Conservation (phyloP, 2,329 filamentous ascomycete genomes). For the Ascochyta koolunga region DNA sequence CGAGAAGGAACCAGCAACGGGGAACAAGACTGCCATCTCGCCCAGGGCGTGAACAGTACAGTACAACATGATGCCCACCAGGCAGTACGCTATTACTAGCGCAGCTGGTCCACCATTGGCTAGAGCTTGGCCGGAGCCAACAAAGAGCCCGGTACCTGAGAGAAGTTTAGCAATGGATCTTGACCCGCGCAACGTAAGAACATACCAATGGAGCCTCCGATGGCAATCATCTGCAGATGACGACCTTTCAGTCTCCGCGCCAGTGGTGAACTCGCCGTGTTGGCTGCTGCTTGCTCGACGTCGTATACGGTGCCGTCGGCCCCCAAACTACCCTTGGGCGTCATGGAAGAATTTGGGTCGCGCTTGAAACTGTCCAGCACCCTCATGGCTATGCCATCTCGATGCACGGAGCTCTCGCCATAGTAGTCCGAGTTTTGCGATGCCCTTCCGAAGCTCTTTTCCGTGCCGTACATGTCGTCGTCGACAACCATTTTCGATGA, state of each 20-base stretch:
- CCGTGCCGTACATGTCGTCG: conserved; percentile 47
- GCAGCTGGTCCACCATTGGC: conserved; percentile 48
- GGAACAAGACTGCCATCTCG: conserved; percentile 88
- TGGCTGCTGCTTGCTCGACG: conserved; percentile 65
- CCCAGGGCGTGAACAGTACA: conserved; percentile 91
- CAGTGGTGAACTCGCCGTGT: conserved; percentile 75
- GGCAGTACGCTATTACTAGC: conserved; percentile 48
- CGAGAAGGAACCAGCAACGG: conserved; percentile 89
- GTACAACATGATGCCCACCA: conserved; percentile 87
- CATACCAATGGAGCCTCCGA: conserved; percentile 79
- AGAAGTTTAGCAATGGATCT: conserved; percentile 21
- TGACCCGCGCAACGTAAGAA: conserved; percentile 3
- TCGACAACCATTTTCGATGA: conserved; percentile 35
- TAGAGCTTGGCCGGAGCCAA: conserved; percentile 66
- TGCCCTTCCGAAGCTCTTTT: conserved; percentile 47
- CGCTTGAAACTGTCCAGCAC: conserved; percentile 49
- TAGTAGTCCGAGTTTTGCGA: conserved; percentile 46
- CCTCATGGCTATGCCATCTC: conserved; percentile 50
- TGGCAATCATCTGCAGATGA: conserved; percentile 68
- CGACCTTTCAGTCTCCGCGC: conserved; percentile 61
- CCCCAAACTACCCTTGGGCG: conserved; percentile 54
- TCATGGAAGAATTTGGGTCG: conserved; percentile 52
- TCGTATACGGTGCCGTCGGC: conserved; percentile 64
- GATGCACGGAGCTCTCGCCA: conserved; percentile 45
- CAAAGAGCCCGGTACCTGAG: conserved; percentile 71